phyloP scores from a whole-genome alignment of 140 eudicot genomes.

The Flaveria floridana region DNA sequence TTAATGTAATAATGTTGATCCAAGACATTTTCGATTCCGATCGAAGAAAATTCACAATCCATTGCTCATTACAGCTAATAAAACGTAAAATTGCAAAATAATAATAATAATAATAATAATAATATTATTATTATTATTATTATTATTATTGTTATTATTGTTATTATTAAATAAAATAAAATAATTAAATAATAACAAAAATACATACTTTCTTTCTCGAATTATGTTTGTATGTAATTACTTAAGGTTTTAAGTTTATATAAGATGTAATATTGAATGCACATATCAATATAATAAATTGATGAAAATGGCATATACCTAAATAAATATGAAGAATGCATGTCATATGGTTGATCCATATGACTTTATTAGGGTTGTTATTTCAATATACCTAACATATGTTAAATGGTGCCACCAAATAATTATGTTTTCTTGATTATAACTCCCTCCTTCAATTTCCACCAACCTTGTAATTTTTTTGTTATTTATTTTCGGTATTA shows the following conservation, averaged over 20 bases:
- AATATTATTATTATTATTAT: no score
- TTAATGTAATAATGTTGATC: no score
- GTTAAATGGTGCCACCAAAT: conserved; percentile 35
- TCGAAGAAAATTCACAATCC: no score
- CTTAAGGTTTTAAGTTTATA: not conserved
- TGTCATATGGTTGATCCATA: conserved; percentile 30
- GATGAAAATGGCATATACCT: conserved; percentile 37
- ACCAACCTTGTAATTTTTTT: conserved; percentile 28
- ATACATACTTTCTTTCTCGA: not conserved
- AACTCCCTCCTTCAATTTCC: conserved; percentile 20
- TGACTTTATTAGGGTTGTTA: conserved; percentile 39
- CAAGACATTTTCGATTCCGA: no score
- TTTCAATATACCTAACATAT: conserved; percentile 42
- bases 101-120: no score
- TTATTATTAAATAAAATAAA: no score
- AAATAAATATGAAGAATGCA: conserved; percentile 34
- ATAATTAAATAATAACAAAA: no score
- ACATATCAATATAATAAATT: conserved; percentile 21
- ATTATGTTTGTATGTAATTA: not conserved
- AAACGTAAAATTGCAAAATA: no score
- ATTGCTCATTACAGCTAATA: no score
- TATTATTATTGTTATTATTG: no score
- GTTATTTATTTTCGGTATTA: not conserved
- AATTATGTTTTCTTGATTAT: conserved; percentile 22
- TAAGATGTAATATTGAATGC: not conserved